These are phyloP conservation scores for Lipomyces yarrowii DNA, from an alignment of 1,139 yeast species.

Conservation along the genomic window DNA sequence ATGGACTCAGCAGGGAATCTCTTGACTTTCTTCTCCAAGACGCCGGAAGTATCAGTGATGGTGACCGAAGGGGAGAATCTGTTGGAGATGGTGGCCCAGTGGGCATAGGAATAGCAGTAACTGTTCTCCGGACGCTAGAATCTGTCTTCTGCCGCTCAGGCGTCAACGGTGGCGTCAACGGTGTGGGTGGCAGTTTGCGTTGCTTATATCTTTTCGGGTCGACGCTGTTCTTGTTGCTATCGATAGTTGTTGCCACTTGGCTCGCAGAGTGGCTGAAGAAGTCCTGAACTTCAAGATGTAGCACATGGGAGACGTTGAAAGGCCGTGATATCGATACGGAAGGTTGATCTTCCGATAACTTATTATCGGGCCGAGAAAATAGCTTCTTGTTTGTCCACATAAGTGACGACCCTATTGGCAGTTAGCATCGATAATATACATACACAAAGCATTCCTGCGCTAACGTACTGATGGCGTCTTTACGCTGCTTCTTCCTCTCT, in stretches of 20 bases:
- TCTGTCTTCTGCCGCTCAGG: background rate
- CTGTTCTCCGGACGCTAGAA: background rate
- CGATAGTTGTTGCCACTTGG: background rate
- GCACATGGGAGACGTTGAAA: conserved; percentile 27
- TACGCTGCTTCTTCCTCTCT: conserved; percentile 12
- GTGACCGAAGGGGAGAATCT: background rate
- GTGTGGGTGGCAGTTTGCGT: background rate
- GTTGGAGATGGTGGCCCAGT: background rate
- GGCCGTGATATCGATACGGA: conserved; percentile 20
- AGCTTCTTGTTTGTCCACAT: conserved; percentile 5
- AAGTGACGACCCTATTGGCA: conserved; percentile 8
- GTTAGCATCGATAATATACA: background rate
- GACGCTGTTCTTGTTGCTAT: background rate
- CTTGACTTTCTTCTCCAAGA: background rate
- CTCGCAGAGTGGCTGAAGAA: background rate
- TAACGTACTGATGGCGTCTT: background rate
- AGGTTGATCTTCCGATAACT: background rate
- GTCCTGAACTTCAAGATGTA: conserved; percentile 28
- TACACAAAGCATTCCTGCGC: background rate
- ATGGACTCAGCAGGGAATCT: background rate
- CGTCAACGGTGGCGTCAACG: conserved; percentile 1
- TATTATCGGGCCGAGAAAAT: background rate
- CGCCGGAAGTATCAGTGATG: conserved; percentile 6
- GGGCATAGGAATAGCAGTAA: background rate
- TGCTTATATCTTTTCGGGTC: background rate